These are phyloP conservation scores for Hydnum rufescens DNA, from an alignment of 768 basidiomycete genomes.

Conservation along the genomic window DNA sequence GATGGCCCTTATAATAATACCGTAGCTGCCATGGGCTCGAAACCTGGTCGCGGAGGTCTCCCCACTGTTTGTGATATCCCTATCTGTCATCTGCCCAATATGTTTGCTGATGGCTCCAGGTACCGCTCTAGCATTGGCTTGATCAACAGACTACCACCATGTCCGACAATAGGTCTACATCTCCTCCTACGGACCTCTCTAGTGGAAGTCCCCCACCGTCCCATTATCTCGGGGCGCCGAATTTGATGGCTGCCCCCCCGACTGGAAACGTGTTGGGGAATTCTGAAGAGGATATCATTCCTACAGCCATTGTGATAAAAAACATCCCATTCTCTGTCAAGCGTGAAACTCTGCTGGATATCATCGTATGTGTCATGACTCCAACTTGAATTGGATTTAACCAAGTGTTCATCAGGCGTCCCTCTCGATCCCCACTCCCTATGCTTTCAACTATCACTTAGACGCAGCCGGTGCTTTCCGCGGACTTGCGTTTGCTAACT, in stretches of 20 bases:
- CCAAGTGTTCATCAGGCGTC: conserved; percentile 72
- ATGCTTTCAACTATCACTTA: conserved; percentile 98
- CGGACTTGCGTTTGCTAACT: conserved; percentile 96
- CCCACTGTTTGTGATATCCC: neutral
- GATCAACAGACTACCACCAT: conserved; percentile 32
- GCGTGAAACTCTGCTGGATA: conserved; percentile 86
- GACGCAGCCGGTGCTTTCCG: conserved; percentile 94
- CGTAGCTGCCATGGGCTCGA: neutral
- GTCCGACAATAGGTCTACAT: conserved; percentile 48
- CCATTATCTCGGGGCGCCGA: conserved; percentile 26
- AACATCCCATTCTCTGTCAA: conserved; percentile 99
- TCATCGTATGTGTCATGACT: conserved; percentile 49
- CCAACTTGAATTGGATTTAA: conserved; percentile 9
- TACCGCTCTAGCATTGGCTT: conserved; percentile 55
- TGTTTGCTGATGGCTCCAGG: neutral
- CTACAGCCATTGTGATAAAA: conserved; percentile 99
- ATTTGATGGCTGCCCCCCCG: conserved; percentile 16
- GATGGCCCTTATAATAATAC: neutral
- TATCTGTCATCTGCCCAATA: neutral
- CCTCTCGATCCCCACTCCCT: conserved; percentile 84
- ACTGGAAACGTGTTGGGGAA: neutral
- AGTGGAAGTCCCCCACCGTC: conserved; percentile 53
- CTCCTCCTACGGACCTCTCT: conserved; percentile 66
- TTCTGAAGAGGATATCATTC: conserved; percentile 67
- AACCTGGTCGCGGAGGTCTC: neutral